A percentile compares a stretch with the other conserved stretches of the same genome.
Conservation (phyloP, 169 alveolate species). For the Toxoplasma gondii region DNA sequence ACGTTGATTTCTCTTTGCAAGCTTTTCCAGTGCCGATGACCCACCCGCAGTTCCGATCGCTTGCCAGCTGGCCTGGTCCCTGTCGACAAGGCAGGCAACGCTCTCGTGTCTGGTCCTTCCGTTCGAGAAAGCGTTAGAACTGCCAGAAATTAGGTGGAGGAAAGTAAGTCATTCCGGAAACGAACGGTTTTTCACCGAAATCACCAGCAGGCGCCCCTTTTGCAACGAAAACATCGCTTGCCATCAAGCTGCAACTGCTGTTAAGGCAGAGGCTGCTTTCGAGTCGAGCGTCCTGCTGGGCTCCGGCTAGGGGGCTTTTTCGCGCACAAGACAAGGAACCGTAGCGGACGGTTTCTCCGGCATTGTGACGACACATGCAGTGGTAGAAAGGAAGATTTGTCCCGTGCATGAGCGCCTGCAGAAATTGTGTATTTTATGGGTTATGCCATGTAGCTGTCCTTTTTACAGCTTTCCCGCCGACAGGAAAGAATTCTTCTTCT, state of each 20-base stretch:
- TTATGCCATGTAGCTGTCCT: no score
- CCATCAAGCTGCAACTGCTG: neutral
- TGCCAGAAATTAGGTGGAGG: neutral
- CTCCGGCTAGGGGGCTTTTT: neutral
- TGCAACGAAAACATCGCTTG: neutral
- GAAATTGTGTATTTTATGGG: no score
- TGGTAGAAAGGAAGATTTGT: no score
- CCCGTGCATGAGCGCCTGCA: no score
- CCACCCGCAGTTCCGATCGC: neutral
- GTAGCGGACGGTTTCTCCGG: no score
- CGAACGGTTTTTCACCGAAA: neutral
- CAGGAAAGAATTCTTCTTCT: no score
- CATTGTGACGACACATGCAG: no score
- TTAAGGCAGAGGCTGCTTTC: neutral
- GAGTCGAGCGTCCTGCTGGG: constrained; percentile 5
- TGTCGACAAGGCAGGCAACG: neutral
- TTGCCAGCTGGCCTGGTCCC: neutral
- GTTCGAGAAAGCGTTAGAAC: neutral
- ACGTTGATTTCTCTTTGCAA: neutral
- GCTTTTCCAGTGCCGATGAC: neutral
- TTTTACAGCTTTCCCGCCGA: no score
- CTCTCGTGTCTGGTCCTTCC: neutral
- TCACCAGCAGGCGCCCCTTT: neutral
- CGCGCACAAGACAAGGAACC: no score
- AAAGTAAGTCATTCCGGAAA: neutral